phyloP scores from a whole-genome alignment of 306 rosid genomes.

The Echinosophora koreensis region DNA sequence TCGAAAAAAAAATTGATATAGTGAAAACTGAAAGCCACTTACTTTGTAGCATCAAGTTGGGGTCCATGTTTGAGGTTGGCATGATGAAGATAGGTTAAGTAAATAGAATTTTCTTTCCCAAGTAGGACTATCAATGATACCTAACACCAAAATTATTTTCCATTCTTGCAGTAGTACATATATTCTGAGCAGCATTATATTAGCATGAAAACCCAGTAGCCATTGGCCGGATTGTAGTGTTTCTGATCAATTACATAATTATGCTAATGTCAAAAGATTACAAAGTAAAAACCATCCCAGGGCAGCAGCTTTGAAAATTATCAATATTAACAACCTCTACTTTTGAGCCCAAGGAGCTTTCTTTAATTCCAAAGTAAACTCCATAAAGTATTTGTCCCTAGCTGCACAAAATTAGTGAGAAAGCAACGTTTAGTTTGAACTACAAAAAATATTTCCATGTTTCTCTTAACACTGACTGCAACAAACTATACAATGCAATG shows the following conservation, averaged over 20 bases:
- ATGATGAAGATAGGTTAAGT: neutral
- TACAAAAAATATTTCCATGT: constrained; percentile 13
- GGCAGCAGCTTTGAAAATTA: neutral
- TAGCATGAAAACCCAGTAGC: neutral
- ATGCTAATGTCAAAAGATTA: neutral
- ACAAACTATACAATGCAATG: constrained; percentile 33
- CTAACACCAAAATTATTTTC: neutral
- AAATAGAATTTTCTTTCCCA: neutral
- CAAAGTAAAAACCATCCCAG: constrained; percentile 3
- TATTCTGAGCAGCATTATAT: neutral
- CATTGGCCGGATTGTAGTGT: neutral
- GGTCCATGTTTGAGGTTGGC: neutral
- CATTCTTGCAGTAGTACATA: neutral
- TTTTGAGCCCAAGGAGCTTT: neutral
- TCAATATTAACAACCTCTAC: neutral
- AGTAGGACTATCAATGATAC: neutral
- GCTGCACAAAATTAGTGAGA: neutral
- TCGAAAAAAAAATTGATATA: no score
- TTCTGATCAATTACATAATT: neutral
- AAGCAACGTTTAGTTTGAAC: neutral
- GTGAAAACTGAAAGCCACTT: constrained; percentile 1
- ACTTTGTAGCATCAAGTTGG: neutral
- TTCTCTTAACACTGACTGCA: constrained; percentile 12
- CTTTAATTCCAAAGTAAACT: neutral
- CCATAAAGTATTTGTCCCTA: constrained; percentile 17